Evolutionary conservation across 768 basidiomycete species (phyloP), one percentile per base, ranked within the genome.

Genomic region (Mycena metata): DNA sequence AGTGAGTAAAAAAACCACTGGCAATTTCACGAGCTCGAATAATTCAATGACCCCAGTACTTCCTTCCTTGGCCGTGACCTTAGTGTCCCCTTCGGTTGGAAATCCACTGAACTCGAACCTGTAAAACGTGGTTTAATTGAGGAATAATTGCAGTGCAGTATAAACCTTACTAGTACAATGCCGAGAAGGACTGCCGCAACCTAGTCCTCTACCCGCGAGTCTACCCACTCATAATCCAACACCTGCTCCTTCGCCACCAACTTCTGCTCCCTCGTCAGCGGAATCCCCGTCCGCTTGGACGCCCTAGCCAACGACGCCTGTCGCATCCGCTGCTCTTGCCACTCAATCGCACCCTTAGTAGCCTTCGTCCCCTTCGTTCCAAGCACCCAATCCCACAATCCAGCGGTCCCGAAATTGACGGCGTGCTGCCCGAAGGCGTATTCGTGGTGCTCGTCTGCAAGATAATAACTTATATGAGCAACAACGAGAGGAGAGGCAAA

Each of bases 391-490:
- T 66, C 65, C 65, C 65, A 66, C 24, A 60, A 46, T 45, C 65
- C 65, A 15, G 65, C 58, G 7, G 58, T 54, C 3, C 65, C 65
- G 16, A 66, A 66, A 21, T 66, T 66, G 9, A 66, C 65, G n/a
- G 65, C 58, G 13, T 60, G 47, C 12, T 24, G 21, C 0, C 65
- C 65, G 23, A 66, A 66, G 0, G 58, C 58, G 23, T 60, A 66
- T 60, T 66, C 65, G 19, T 66, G 65, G 24, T 66, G 65, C 41
- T 66, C 65, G 59, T 66, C 65, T 66, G 5, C 24, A 55, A 7
- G 2, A 50, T 51, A 13, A 50, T 51, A 13, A 10, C 6, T 39
- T 11, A n/a, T n/a, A n/a, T 5, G n/a, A 49, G 7, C 11, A 3
- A 49, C 11, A 12, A n/a, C n/a, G n/a, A n/a, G n/a, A n/a, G n/a